These are phyloP conservation scores for Tirmania nivea DNA, from an alignment of 495 filamentous ascomycete genomes.

Conservation along the genomic window DNA sequence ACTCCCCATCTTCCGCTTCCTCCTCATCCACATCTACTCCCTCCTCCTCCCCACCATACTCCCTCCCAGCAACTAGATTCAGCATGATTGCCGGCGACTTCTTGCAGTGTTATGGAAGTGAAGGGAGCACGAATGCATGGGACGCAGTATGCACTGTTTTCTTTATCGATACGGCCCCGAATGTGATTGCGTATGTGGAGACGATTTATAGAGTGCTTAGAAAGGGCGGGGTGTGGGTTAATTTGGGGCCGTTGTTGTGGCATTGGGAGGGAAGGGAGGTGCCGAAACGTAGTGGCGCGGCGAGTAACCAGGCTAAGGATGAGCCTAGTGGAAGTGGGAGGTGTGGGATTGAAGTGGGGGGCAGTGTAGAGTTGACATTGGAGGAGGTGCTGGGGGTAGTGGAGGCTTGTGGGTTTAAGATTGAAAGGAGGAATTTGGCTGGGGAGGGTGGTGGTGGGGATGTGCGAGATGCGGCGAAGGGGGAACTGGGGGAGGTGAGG, in stretches of 20 bases:
- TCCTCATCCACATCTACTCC: neutral
- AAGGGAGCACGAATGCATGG: constrained; percentile 9
- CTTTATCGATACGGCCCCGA: constrained; percentile 31
- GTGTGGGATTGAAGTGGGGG: neutral
- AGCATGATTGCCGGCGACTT: constrained; percentile 45
- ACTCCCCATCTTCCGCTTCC: neutral
- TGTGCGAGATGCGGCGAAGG: no score
- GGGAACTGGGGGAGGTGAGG: neutral
- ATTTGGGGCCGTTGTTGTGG: constrained; percentile 26
- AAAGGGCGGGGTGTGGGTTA: constrained; percentile 26
- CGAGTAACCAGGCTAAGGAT: constrained; percentile 5
- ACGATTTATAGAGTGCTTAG: constrained; percentile 23
- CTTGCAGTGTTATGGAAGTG: constrained; percentile 26
- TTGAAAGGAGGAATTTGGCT: neutral
- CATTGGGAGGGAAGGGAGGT: constrained; percentile 13
- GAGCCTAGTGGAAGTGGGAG: constrained; percentile 9
- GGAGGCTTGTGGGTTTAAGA: constrained; percentile 11
- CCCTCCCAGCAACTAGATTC: constrained; percentile 38
- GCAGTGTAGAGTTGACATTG: constrained; percentile 3
- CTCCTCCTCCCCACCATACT: constrained; percentile 6
- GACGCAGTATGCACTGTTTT: constrained; percentile 28
- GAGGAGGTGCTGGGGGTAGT: constrained; percentile 4
- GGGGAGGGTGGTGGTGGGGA: neutral
- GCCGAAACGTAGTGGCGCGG: constrained; percentile 8
- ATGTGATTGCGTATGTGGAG: constrained; percentile 25